Base-by-base conservation (phyloP, 2,329 filamentous ascomycete genomes). In the Calonectria leucothoes region DNA sequence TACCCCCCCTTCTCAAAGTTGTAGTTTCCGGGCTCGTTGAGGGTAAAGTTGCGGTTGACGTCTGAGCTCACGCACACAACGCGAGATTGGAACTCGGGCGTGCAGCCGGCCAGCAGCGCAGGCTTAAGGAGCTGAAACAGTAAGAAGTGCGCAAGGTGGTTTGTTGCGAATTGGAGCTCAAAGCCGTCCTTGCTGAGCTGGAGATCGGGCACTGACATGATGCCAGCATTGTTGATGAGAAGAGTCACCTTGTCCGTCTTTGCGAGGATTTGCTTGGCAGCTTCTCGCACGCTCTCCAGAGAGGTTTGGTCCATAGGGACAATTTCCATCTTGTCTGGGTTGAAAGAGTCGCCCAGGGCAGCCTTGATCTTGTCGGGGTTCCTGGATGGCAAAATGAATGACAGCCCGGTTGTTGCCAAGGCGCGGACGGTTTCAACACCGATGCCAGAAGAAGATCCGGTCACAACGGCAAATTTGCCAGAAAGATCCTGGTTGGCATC, bases 351-450 rank as follows among this genome's bases (percentile, higher is more conserved):
- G n/a, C 64, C 77, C 23, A 82, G 76, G 17, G 81, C 81, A 20
- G 73, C 66, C 71, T 82, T 78, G 10, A 81, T 83, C 67, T 84
- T 85, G 15, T 75, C 73, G 2, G 84, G 52, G 66, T 85, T 78
- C 2, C 86, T 78, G 0, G 81, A 85, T 1, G 82, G 82, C 2
- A 85, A 72, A 66, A 82, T 84, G 14, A 87, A 68, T 4, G 74
- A 82, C 0, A 61, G 10, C 15, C 55, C 35, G 2, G 55, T 61
- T 20, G 55, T 61, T 20, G 55, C 55, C 35, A 61, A 20, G n/a
- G 55, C 55, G 7, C 55, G 55, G 25, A 61, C 55, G 1, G 55
- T 61, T 61, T 61, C 55, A 27, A 61, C 55, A 10, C 55, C 55
- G 5, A 61, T 61, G 12, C 55, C 55, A 27, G 55, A 61, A 3